These are phyloP conservation scores for Leccinum aurantiacum DNA, from an alignment of 768 basidiomycete species.

Conservation along the genomic window DNA sequence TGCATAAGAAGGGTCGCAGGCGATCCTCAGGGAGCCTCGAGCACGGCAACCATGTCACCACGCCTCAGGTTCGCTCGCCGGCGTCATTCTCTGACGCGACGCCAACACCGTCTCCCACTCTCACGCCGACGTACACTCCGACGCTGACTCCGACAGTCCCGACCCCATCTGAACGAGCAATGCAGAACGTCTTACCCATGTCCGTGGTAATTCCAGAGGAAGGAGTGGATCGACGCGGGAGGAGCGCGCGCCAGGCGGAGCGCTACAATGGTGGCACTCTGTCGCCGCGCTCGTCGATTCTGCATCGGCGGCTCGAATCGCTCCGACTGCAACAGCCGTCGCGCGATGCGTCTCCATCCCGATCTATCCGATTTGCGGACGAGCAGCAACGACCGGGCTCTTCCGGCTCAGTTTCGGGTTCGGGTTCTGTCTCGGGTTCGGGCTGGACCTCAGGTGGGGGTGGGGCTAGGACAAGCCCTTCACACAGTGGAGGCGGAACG, in stretches of 20 bases:
- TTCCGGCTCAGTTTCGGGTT: neutral
- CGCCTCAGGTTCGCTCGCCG: neutral
- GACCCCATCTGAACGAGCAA: neutral
- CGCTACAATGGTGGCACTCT: slow-evolving; percentile 13
- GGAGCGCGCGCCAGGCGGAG: slow-evolving; percentile 13
- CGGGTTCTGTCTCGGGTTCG: neutral
- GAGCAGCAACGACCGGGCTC: slow-evolving; percentile 24
- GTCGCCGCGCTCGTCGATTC: slow-evolving; percentile 24
- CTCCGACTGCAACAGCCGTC: slow-evolving; percentile 21
- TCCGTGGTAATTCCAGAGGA: neutral
- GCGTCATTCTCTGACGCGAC: slow-evolving; percentile 1
- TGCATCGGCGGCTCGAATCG: slow-evolving; percentile 33
- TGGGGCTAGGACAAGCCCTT: slow-evolving; percentile 14
- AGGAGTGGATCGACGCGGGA: slow-evolving; percentile 21
- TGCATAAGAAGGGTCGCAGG: slow-evolving; percentile 13
- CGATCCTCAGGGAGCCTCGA: slow-evolving; percentile 9
- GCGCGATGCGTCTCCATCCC: slow-evolving; percentile 45
- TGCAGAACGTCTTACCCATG: slow-evolving; percentile 1
- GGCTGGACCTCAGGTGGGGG: neutral
- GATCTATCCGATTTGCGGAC: slow-evolving; percentile 51
- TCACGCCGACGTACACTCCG: neutral
- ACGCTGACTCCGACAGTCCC: neutral
- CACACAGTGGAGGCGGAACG: slow-evolving; percentile 11
- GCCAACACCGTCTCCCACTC: neutral
- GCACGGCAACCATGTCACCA: neutral